phyloP scores from a whole-genome alignment of 345 rosid species.

The Hibiscus tridactylites region DNA sequence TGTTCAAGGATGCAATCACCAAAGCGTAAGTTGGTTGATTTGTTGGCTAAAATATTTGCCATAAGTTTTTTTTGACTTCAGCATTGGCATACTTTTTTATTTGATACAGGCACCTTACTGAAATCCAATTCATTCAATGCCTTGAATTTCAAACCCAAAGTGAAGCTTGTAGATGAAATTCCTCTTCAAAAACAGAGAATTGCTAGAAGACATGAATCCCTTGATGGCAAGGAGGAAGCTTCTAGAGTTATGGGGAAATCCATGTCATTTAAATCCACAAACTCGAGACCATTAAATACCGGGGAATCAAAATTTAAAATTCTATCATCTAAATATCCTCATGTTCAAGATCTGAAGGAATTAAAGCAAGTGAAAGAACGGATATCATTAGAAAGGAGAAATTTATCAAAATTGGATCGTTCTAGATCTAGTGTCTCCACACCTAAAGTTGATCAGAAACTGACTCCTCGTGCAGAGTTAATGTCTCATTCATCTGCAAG shows the following conservation, averaged over 20 bases:
- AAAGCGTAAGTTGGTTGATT: slow-evolving; percentile 39
- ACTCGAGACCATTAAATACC: slow-evolving; percentile 35
- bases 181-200: slow-evolving; percentile 49
- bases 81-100: neutral
- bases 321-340: slow-evolving; percentile 41
- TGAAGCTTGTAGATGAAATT: slow-evolving; percentile 58
- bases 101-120: slow-evolving; percentile 48
- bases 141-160: slow-evolving; percentile 48
- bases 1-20: slow-evolving; percentile 40
- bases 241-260: slow-evolving; percentile 54
- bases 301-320: slow-evolving; percentile 50
- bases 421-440: slow-evolving; percentile 30
- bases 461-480: slow-evolving; percentile 40
- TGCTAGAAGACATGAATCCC: slow-evolving; percentile 32
- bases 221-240: slow-evolving; percentile 48
- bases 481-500: slow-evolving; percentile 29
- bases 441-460: slow-evolving; percentile 51
- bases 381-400: slow-evolving; percentile 37
- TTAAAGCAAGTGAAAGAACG: slow-evolving; percentile 51
- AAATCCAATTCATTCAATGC: slow-evolving; percentile 75
- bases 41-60: neutral
- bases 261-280: slow-evolving; percentile 55
- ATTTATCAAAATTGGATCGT: slow-evolving; percentile 29
- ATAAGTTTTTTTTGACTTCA: neutral
- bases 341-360: slow-evolving; percentile 46